These are phyloP conservation scores for Phytopythium montanum DNA, from an alignment of 352 stramenopile genomes.

Conservation along the genomic window DNA sequence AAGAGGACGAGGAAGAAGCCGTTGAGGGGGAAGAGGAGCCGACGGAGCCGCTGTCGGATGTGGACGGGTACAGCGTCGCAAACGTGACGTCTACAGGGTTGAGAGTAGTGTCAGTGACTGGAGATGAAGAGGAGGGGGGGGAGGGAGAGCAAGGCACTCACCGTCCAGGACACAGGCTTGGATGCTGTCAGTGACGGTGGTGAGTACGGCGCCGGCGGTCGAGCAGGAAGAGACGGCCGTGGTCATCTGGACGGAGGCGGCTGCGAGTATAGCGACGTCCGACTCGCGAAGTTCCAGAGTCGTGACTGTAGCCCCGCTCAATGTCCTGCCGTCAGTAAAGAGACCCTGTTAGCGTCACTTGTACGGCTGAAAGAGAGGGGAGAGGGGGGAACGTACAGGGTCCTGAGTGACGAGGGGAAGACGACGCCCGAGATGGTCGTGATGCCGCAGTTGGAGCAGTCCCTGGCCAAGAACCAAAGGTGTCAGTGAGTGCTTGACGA, in stretches of 20 bases:
- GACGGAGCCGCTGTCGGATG: background rate
- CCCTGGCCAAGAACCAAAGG: conserved; percentile 9
- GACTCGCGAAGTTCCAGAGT: conserved; percentile 33
- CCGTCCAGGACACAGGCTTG: conserved; percentile 27
- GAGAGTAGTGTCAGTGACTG: background rate
- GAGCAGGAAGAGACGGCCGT: conserved; percentile 19
- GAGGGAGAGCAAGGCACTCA: conserved; percentile 5
- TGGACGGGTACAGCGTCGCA: conserved; percentile 20
- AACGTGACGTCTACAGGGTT: conserved; percentile 20
- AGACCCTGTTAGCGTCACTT: background rate
- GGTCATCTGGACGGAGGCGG: conserved; percentile 20
- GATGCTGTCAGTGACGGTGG: conserved; percentile 13
- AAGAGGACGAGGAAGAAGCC: conserved; percentile 8
- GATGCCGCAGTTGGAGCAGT: conserved; percentile 21
- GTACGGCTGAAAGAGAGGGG: background rate
- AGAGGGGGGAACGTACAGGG: background rate
- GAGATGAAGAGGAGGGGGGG: background rate
- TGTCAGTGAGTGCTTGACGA: background rate
- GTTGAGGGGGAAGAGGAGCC: conserved; percentile 9
- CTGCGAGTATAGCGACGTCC: conserved; percentile 26
- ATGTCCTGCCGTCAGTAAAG: conserved; percentile 12
- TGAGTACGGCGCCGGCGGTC: conserved; percentile 17
- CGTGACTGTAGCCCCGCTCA: conserved; percentile 22
- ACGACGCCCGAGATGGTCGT: conserved; percentile 22
- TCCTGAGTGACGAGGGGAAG: conserved; percentile 26